These are phyloP conservation scores for Blastocrithidia nonstop DNA, from an alignment of 208 protist species.

Conservation along the genomic window DNA sequence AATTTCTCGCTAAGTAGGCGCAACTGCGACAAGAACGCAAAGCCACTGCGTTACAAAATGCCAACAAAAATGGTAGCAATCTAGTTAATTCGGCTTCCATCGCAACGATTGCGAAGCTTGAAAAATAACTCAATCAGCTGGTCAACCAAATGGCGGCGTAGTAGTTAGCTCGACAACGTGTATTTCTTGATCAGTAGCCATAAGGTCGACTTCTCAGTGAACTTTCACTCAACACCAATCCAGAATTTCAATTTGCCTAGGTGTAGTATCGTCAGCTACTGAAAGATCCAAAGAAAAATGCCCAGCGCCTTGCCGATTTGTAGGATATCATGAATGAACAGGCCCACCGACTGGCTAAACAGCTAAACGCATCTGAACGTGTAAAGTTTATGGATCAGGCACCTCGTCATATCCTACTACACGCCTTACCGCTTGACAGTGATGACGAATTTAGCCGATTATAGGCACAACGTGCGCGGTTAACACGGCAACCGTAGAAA, in stretches of 20 bases:
- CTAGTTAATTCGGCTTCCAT: too few species aligned
- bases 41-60: slow-evolving; percentile 16
- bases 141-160: slow-evolving; percentile 29
- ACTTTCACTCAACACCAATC: slow-evolving; percentile 39
- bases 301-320: slow-evolving; percentile 33
- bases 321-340: slow-evolving; percentile 70
- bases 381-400: slow-evolving; percentile 26
- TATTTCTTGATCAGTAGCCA: slow-evolving; percentile 51
- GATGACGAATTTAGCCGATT: slow-evolving; percentile 48
- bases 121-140: slow-evolving; percentile 39
- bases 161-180: slow-evolving; percentile 34
- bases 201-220: slow-evolving; percentile 44
- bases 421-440: slow-evolving; percentile 50
- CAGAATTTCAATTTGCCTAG: slow-evolving; percentile 35
- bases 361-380: slow-evolving; percentile 46
- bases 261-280: slow-evolving; percentile 39
- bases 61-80: too few species aligned
- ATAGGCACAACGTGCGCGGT: slow-evolving; percentile 43
- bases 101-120: slow-evolving; percentile 15
- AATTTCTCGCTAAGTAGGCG: slow-evolving; percentile 36
- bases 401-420: slow-evolving; percentile 28
- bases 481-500: slow-evolving; percentile 38
- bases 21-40: slow-evolving; percentile 31
- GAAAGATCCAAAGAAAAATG: slow-evolving; percentile 30
- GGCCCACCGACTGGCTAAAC: slow-evolving; percentile 48